Conservation (phyloP, 441 rosid genomes). For the Corymbia citriodora region DNA sequence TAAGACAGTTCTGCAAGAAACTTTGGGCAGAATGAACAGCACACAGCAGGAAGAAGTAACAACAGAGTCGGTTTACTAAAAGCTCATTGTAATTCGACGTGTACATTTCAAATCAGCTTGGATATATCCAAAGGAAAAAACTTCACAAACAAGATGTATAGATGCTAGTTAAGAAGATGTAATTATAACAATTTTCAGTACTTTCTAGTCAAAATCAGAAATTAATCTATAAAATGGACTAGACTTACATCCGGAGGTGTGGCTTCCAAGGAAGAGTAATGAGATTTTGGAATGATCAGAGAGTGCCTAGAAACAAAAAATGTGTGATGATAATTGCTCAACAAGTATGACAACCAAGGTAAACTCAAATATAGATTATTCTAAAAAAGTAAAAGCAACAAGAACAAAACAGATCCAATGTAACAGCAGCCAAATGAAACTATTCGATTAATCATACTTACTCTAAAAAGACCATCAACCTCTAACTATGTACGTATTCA, state of each 20-base stretch:
- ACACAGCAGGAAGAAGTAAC: not conserved
- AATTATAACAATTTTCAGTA: not conserved
- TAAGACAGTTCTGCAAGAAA: not conserved
- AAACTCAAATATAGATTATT: not conserved
- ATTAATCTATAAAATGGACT: not conserved
- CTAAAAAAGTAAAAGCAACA: not conserved
- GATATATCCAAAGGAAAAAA: not conserved
- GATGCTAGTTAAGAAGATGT: not conserved
- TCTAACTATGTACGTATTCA: not conserved
- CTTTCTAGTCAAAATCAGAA: not conserved
- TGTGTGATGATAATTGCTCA: not conserved
- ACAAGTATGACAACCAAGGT: not conserved
- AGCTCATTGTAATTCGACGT: not conserved
- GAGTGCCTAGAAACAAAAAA: slow-evolving; percentile 64
- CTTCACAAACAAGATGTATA: not conserved
- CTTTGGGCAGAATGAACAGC: not conserved
- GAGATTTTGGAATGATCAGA: slow-evolving; percentile 81
- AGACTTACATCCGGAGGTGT: slow-evolving; percentile 92
- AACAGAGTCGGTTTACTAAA: not conserved
- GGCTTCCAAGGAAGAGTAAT: slow-evolving; percentile 64
- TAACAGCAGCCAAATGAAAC: not conserved
- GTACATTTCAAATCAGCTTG: not conserved
- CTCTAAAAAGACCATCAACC: not conserved
- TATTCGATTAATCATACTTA: not conserved
- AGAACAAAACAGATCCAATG: not conserved